Evolutionary conservation across 345 rosid species (phyloP).

Genomic region (Rhizophora mangle): DNA sequence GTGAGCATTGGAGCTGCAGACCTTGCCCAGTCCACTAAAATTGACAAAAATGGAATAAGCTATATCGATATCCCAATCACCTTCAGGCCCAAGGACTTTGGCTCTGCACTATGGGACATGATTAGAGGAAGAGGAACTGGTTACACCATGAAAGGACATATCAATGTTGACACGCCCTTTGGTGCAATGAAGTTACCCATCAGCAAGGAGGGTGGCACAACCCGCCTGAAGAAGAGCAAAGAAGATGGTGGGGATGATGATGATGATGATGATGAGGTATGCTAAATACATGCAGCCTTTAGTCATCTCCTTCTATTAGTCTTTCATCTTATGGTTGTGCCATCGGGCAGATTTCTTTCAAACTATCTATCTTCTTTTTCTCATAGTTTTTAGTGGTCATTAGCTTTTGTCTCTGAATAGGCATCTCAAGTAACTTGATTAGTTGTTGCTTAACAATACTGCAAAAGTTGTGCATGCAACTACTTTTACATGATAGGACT

Average conservation of each 20-base stretch:
- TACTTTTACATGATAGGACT: no score
- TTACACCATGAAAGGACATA: conserved; percentile 77
- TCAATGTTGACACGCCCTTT: conserved; percentile 85
- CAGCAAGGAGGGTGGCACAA: conserved; percentile 83
- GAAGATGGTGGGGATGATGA: conserved; percentile 55
- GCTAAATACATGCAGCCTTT: neutral
- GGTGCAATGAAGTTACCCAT: conserved; percentile 95
- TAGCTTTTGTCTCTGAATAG: no score
- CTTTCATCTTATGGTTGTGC: neutral
- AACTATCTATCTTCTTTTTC: no score
- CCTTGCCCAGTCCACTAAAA: conserved; percentile 51
- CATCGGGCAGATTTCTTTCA: no score
- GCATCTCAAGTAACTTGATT: no score
- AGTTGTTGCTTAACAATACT: no score
- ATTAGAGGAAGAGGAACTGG: conserved; percentile 93
- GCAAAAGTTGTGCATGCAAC: no score
- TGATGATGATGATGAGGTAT: conserved; percentile 68
- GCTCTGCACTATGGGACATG: conserved; percentile 98
- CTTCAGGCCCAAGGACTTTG: conserved; percentile 91
- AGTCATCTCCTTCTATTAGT: neutral
- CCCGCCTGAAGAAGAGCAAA: conserved; percentile 78
- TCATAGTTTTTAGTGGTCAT: no score
- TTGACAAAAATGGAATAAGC: conserved; percentile 66
- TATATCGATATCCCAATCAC: conserved; percentile 64
- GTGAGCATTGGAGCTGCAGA: conserved; percentile 77